These are phyloP conservation scores for Podaxis mareebaensis DNA, from an alignment of 768 basidiomycete species.

Conservation along the genomic window DNA sequence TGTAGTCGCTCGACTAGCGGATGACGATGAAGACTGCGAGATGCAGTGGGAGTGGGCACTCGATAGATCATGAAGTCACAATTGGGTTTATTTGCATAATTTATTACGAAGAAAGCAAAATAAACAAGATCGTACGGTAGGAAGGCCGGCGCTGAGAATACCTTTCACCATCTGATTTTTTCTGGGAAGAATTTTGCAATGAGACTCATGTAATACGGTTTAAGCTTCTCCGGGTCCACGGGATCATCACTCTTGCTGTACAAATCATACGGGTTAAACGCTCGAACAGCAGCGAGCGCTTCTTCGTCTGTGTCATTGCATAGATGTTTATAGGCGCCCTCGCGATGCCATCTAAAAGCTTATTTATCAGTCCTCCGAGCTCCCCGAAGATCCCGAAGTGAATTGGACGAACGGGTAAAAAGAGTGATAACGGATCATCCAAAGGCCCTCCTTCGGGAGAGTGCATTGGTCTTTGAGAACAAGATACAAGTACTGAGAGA, in stretches of 20 bases:
- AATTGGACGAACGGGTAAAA: conserved; percentile 66
- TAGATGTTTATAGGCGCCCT: conserved; percentile 80
- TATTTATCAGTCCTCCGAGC: background rate
- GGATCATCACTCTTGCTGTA: conserved; percentile 86
- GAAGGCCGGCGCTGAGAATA: background rate
- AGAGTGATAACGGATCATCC: conserved; percentile 94
- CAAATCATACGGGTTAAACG: conserved; percentile 93
- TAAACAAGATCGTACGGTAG: background rate
- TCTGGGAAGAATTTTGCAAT: conserved; percentile 87
- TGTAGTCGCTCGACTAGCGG: too few species aligned
- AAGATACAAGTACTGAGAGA: conserved; percentile 74
- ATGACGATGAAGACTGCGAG: too few species aligned
- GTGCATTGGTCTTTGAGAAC: conserved; percentile 81
- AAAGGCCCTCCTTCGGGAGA: conserved; percentile 78
- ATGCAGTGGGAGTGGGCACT: too few species aligned
- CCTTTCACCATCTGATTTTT: conserved; percentile 73
- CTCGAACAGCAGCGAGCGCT: conserved; percentile 71
- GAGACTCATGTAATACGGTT: conserved; percentile 80
- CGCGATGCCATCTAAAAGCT: conserved; percentile 69
- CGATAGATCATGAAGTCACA: too few species aligned
- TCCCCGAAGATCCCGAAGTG: background rate
- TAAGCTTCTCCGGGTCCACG: conserved; percentile 59
- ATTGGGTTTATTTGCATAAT: too few species aligned
- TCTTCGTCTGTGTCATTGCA: conserved; percentile 68
- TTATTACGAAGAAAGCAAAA: background rate